Conservation (phyloP, 192 early-diverging fungal genomes). For the Dispira parvispora region DNA sequence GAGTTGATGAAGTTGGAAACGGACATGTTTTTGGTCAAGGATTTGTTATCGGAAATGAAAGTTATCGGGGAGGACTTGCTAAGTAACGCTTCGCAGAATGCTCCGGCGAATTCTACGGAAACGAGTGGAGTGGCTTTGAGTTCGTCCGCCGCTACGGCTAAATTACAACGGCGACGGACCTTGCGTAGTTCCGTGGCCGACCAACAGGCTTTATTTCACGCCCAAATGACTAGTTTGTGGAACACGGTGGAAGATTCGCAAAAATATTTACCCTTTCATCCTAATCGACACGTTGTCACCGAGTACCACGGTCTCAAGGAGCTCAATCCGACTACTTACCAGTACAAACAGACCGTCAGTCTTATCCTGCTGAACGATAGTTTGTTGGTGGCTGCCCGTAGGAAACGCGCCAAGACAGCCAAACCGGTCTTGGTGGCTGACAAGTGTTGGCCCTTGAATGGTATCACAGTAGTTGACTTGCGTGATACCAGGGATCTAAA, state of each 20-base stretch:
- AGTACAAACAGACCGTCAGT: slow-evolving; percentile 58
- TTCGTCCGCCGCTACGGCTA: slow-evolving; percentile 14
- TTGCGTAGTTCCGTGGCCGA: slow-evolving; percentile 32
- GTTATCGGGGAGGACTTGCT: slow-evolving; percentile 35
- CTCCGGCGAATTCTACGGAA: neutral
- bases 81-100: slow-evolving; percentile 18
- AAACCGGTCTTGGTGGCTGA: slow-evolving; percentile 64
- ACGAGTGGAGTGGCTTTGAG: slow-evolving; percentile 12
- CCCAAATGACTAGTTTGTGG: slow-evolving; percentile 28
- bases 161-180: slow-evolving; percentile 20
- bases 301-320: slow-evolving; percentile 58
- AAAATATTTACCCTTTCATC: slow-evolving; percentile 47
- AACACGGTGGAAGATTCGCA: slow-evolving; percentile 28
- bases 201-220: slow-evolving; percentile 30
- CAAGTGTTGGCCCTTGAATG: slow-evolving; percentile 55
- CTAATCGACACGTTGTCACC: slow-evolving; percentile 52
- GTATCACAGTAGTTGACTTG: slow-evolving; percentile 70
- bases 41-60: slow-evolving; percentile 38
- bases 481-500: slow-evolving; percentile 59
- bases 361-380: slow-evolving; percentile 75
- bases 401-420: slow-evolving; percentile 49
- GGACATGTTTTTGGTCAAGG: slow-evolving; percentile 45
- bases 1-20: slow-evolving; percentile 58
- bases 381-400: slow-evolving; percentile 59
- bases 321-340: slow-evolving; percentile 56